Base-by-base conservation (phyloP, 2,329 filamentous ascomycete genomes). In the Colletotrichum sp. region DNA sequence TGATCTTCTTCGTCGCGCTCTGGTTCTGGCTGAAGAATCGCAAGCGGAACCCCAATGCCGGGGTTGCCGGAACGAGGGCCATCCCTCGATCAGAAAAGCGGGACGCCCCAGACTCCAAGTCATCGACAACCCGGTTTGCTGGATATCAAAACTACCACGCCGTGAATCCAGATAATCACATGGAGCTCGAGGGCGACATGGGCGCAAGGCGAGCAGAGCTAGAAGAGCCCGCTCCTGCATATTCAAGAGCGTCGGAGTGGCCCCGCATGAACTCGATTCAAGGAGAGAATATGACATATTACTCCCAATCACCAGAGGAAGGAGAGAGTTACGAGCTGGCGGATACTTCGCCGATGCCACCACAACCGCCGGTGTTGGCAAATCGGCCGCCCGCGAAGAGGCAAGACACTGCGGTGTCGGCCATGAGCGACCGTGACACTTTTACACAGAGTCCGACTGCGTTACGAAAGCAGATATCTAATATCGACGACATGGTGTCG, bases 21-120 rank as follows among this genome's bases (percentile, higher is more conserved):
- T 75, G 71, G 66, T 64, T 75, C 65, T 77, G 71, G 71, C 5
- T 75, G 27, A 77, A 71, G 55, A 66, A 71, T 29, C 71, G 75
- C 16, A 71, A 63, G 39, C 29, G 36, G 2, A 66, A 25, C 32
- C 19, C 30, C 11, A 30, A 29, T 57, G 16, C 57, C 19, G 57
- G 34, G 9, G 22, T 27, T 34, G 52, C n/a, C 5, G 74, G 52
- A 12, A 16, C 69, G 19, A 29, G 75, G 8, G 32, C 75, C 71
- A 55, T 75, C n/a, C 61, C 75, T 8, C 65, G 75, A n/a, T 64
- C 55, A 39, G 71, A 77, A 61, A 75, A 74, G 71, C 75, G 71
- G 16, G 71, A 77, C 25, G 75, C 67, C 4, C 71, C 75, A 16
- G 75, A 61, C 39, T 75, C 75, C 66, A 75, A 67, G 11, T 71